Conservation (phyloP, 192 early-diverging fungal species). For the Podochytrium sp. region DNA sequence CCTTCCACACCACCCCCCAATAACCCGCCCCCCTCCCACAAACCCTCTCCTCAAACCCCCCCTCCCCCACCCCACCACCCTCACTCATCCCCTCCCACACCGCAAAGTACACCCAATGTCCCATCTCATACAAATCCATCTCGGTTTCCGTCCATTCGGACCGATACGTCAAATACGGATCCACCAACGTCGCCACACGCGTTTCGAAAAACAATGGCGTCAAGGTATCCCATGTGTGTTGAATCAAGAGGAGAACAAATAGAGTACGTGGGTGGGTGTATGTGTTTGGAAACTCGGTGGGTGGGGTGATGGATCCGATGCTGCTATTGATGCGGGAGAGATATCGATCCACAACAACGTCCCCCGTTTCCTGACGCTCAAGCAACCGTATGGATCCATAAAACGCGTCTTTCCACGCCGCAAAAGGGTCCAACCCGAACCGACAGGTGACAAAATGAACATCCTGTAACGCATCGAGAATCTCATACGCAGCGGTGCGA, state of each 20-base stretch:
- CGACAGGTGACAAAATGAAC: slow-evolving; percentile 30
- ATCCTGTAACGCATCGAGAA: background rate
- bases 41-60: background rate
- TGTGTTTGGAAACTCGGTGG: background rate
- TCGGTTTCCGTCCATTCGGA: background rate
- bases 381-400: slow-evolving; percentile 3
- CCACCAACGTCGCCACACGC: background rate
- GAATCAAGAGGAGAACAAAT: slow-evolving; percentile 15
- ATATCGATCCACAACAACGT: background rate
- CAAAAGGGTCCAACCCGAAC: slow-evolving; percentile 21
- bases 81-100: background rate
- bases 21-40: background rate
- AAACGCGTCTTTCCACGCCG: slow-evolving; percentile 12
- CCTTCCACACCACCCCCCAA: background rate
- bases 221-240: background rate
- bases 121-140: slow-evolving; percentile 30
- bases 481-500: background rate
- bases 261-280: slow-evolving; percentile 6
- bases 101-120: slow-evolving; percentile 17
- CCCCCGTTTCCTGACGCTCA: background rate
- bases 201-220: background rate
- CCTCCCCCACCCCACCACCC: background rate
- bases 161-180: background rate
- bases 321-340: background rate
- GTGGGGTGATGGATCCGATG: no score